These are phyloP conservation scores for Apiosordaria backusii DNA, from an alignment of 495 filamentous ascomycete genomes.

Conservation along the genomic window DNA sequence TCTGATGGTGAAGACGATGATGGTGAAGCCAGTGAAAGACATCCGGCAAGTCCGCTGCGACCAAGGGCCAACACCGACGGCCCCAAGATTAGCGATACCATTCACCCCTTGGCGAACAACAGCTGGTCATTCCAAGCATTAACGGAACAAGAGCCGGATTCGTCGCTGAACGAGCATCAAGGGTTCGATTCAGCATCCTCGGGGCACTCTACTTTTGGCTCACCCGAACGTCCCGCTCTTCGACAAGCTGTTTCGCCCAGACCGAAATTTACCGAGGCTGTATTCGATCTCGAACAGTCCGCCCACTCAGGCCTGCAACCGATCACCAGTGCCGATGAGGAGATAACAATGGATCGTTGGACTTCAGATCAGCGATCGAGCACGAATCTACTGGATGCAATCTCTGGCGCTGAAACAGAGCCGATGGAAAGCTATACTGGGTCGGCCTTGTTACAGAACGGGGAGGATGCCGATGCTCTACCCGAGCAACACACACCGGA, in stretches of 20 bases:
- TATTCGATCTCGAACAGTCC: background rate
- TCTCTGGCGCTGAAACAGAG: background rate
- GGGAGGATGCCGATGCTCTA: background rate
- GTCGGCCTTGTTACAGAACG: background rate
- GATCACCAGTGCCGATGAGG: background rate
- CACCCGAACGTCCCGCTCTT: background rate
- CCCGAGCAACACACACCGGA: background rate
- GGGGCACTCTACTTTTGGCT: background rate
- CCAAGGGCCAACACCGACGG: constrained; percentile 49
- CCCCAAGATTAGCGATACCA: constrained; percentile 29
- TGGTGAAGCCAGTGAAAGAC: constrained; percentile 8
- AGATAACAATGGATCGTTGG: background rate
- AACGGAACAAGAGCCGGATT: constrained; percentile 12
- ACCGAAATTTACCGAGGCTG: background rate
- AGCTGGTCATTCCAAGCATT: constrained; percentile 46
- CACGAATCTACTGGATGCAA: background rate
- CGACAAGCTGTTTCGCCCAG: background rate
- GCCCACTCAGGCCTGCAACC: background rate
- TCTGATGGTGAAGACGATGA: background rate
- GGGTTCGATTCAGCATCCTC: background rate
- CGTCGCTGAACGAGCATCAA: background rate
- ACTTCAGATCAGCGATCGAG: background rate
- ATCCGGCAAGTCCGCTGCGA: constrained; percentile 12
- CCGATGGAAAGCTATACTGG: background rate
- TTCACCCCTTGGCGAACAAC: constrained; percentile 47